Evolutionary conservation across 805 yeast species (phyloP), one percentile per base, ranked within the genome.

Genomic region (Wickerhamiella qilinensis): DNA sequence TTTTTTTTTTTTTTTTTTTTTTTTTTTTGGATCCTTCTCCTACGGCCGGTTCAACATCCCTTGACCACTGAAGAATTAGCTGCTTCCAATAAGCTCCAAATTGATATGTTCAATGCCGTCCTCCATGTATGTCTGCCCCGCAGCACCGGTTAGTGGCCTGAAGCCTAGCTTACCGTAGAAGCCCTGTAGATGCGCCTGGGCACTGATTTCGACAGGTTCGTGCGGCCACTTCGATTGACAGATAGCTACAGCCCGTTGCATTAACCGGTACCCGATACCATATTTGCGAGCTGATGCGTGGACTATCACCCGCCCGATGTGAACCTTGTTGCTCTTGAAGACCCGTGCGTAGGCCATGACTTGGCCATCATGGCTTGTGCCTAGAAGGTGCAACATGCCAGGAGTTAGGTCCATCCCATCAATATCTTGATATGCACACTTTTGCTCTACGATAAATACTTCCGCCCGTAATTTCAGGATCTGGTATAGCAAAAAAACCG

Each of bases 381-480:
- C 48, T 4, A 31, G 17, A 1, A 49, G 18, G 33, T 50, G 54
- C 12, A 35, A 20, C 4, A 43, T 40, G 3, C 20, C 28, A 11
- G 36, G 19, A 4, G 7, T 29, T 21, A 46, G 38, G 32, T 50
- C 54, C n/a, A 31, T 38, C 11, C 39, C 50, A 33, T 50, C 54
- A 8, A 40, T 25, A 24, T 50, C 54, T 24, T 36, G 43, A 33
- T 46, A 50, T 6, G 31, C 41, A 27, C 53, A 46, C 17, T 45
- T 18, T 25, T 50, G 54, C 43, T 50, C 54, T 8, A 50, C 53
- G 1, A 37, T 39, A 37, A 50, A 50, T 1, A 50, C 51, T 7
- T 46, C 47, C 6, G 36, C 27, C 9, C 54, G 41, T 16, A 46
- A 39, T 36, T 33, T 20, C 7, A 47, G 38, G 1, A 43, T 28